Evolutionary conservation across 2,329 filamentous ascomycete genomes (phyloP), one percentile per base, ranked within the genome.

Genomic region (Sarocladium strictum): DNA sequence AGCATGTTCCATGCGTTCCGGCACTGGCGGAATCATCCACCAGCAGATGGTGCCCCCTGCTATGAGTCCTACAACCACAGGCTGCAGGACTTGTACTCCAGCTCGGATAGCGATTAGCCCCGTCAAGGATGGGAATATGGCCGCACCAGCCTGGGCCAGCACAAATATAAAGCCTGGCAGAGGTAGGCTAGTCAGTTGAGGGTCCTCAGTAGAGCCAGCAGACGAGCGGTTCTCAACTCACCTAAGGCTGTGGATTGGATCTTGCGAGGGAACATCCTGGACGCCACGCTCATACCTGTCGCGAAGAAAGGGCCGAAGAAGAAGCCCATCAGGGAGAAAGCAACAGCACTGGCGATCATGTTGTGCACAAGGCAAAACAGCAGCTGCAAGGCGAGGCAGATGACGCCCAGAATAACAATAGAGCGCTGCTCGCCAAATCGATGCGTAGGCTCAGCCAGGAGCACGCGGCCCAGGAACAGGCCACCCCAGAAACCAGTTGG

Each of bases 21-120:
- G 38, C 14, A 55, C 55, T 9, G 55, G 53, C 14, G 55, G 53
- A 19, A 55, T 37, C 23, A 55, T 38, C 55, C 55, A 57, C 55
- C 55, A 57, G 29, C 55, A 55, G 12, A 57, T 52, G 37, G 35
- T 53, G 14, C 53, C 53, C 7, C 53, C 37, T 17, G 43, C 40
- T 19, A 57, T 55, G 24, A 57, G 50, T 15, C 29, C 45, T 7
- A 53, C 19, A 29, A 54, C 21, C 15, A 54, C 32, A 17, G 53
- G 53, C 41, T 54, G 53, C 14, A 54, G 53, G 5, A 54, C 53
- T 23, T 54, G 53, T 12, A 54, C 53, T 14, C 53, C 53, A 3
- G 53, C 53, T 24, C 26, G 12, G 19, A 40, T 35, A 5, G 53
- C 53, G 15, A 54, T 54, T 2, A 54, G 3, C 24, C 53, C 53